phyloP scores from a whole-genome alignment of 1,139 yeast species.

The Scheffersomyces insectosa region DNA sequence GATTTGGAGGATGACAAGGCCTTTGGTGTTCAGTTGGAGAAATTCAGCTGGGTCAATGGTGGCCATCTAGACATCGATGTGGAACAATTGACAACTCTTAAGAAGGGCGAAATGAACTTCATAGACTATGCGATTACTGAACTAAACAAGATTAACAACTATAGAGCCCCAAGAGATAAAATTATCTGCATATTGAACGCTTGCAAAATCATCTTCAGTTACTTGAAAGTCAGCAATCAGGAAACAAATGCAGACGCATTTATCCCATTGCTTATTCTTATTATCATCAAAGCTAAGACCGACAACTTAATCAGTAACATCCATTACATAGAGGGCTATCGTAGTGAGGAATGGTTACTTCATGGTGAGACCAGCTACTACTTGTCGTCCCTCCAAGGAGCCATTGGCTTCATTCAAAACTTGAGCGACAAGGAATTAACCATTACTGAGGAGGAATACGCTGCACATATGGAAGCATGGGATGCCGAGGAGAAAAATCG shows the following conservation, averaged over 20 bases:
- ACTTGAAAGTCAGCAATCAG: conserved; percentile 67
- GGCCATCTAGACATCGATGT: conserved; percentile 77
- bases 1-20: conserved; percentile 66
- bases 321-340: conserved; percentile 79
- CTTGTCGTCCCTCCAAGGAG: conserved; percentile 83
- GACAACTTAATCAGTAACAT: conserved; percentile 70
- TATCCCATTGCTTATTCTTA: conserved; percentile 80
- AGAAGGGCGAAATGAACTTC: conserved; percentile 47
- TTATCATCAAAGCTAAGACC: conserved; percentile 69
- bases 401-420: conserved; percentile 71
- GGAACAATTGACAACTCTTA: conserved; percentile 20
- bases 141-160: conserved; percentile 73
- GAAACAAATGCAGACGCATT: conserved; percentile 91
- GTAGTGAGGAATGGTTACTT: conserved; percentile 66
- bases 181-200: conserved; percentile 87
- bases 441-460: conserved; percentile 57
- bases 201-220: conserved; percentile 88
- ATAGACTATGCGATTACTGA: conserved; percentile 71
- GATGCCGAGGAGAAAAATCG: conserved; percentile 38
- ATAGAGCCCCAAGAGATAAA: conserved; percentile 93
- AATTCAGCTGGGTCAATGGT: conserved; percentile 75
- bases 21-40: conserved; percentile 57
- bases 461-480: conserved; percentile 51
- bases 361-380: conserved; percentile 90
- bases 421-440: conserved; percentile 61